Evolutionary conservation across 257 asterid genomes (phyloP).

Genomic region (Oldenlandia corymbosa): DNA sequence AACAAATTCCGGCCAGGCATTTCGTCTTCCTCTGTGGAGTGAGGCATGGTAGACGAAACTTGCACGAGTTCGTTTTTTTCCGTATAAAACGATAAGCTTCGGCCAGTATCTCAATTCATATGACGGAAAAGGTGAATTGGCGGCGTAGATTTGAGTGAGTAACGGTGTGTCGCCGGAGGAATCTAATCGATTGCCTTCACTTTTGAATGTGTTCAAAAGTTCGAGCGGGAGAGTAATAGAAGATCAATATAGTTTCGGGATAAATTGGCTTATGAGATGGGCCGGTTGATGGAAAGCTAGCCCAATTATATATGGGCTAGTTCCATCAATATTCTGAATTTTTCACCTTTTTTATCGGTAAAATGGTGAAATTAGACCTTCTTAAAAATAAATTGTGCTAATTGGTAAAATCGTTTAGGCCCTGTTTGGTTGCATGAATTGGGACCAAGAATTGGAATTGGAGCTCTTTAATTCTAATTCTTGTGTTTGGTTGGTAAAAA

Average conservation of each 20-base stretch:
- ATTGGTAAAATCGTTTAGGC: too few relatives aligned
- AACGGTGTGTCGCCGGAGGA: neutral
- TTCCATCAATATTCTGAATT: too few relatives aligned
- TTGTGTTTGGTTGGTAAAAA: too few relatives aligned
- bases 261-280: neutral
- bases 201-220: conserved; percentile 17
- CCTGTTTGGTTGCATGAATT: too few relatives aligned
- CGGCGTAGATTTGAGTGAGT: neutral
- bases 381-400: too few relatives aligned
- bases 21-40: conserved; percentile 29
- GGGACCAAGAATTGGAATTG: too few relatives aligned
- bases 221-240: conserved; percentile 31
- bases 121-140: neutral
- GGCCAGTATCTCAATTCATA: neutral
- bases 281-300: neutral
- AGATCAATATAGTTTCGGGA: neutral
- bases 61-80: neutral
- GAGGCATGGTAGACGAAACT: conserved; percentile 16
- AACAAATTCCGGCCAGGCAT: conserved; percentile 20
- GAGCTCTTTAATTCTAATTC: too few relatives aligned
- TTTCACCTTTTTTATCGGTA: too few relatives aligned
- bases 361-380: too few relatives aligned
- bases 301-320: too few relatives aligned
- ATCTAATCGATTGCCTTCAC: neutral
- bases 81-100: neutral